A percentile compares a stretch with the other conserved stretches of the same genome.
Evolutionary conservation across 495 filamentous ascomycete species (phyloP).

Genomic region (Penicillium verhagenii): DNA sequence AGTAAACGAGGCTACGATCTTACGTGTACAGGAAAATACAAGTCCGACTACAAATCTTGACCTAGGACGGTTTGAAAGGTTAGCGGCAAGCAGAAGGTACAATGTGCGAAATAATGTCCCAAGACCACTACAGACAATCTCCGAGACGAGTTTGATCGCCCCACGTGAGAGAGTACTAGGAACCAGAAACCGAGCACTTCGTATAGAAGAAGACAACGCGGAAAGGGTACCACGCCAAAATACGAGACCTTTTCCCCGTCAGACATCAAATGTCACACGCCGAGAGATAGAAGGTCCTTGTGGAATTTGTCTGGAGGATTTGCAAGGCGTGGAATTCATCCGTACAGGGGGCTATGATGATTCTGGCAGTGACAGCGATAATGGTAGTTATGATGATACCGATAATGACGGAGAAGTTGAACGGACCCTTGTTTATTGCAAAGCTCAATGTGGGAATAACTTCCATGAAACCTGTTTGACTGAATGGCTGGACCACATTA

Average conservation of each 20-base stretch:
- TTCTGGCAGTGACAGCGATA: neutral
- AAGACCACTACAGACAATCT: too few species aligned
- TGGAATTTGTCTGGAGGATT: neutral
- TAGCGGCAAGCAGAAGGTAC: too few species aligned
- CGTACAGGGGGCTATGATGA: neutral
- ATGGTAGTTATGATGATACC: neutral
- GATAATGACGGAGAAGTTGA: neutral
- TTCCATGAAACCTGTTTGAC: neutral
- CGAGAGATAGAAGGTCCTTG: neutral
- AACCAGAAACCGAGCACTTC: neutral
- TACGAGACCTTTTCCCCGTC: neutral
- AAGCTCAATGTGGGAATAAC: neutral
- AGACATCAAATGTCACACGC: neutral
- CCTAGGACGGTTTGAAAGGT: neutral
- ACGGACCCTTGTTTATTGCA: neutral
- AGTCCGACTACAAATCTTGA: neutral
- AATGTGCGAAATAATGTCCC: too few species aligned
- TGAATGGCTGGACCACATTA: neutral
- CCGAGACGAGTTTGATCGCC: neutral
- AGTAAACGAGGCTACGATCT: neutral
- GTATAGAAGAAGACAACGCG: too few species aligned
- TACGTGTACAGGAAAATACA: neutral
- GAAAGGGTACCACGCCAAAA: neutral
- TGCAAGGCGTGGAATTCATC: neutral
- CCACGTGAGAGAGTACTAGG: neutral